Percentiles rank a stretch among this genome's conserved stretches.
phyloP scores from a whole-genome alignment of 2,329 filamentous ascomycete species.

The Fusarium lateritium region DNA sequence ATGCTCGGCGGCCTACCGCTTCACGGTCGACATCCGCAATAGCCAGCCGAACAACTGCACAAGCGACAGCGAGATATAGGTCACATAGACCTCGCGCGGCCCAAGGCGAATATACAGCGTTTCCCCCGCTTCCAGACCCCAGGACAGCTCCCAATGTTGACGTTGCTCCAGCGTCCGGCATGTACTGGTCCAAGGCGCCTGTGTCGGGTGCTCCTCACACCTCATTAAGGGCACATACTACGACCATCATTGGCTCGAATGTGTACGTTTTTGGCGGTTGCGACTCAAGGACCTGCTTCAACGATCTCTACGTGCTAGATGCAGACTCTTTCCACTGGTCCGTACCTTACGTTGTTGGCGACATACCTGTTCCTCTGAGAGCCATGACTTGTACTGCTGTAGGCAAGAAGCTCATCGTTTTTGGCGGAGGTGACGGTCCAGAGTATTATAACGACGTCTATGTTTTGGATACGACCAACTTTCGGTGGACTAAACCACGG shows the following conservation, averaged over 20 bases:
- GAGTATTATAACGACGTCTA: slow-evolving; percentile 82
- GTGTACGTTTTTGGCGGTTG: slow-evolving; percentile 79
- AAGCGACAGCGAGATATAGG: slow-evolving; percentile 37
- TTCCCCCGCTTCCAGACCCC: slow-evolving; percentile 71
- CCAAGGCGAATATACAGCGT: slow-evolving; percentile 62
- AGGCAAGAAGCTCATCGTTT: slow-evolving; percentile 78
- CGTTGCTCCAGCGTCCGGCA: slow-evolving; percentile 75
- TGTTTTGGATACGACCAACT: slow-evolving; percentile 79
- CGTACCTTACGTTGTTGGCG: slow-evolving; percentile 73
- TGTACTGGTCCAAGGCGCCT: slow-evolving; percentile 79
- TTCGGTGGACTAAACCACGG: slow-evolving; percentile 74
- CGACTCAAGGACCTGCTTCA: slow-evolving; percentile 77
- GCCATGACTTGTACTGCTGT: slow-evolving; percentile 82
- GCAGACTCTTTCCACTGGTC: slow-evolving; percentile 80
- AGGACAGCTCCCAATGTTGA: slow-evolving; percentile 71
- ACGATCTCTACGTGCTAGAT: slow-evolving; percentile 78
- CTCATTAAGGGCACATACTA: slow-evolving; percentile 76
- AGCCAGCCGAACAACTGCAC: slow-evolving; percentile 52
- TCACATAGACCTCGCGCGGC: slow-evolving; percentile 47
- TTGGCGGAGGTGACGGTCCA: slow-evolving; percentile 78
- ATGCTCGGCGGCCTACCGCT: slow-evolving; percentile 58
- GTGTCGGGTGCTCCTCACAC: slow-evolving; percentile 74
- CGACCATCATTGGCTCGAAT: slow-evolving; percentile 75
- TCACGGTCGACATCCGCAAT: slow-evolving; percentile 70
- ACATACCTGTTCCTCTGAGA: slow-evolving; percentile 74